Conservation (phyloP, 192 early-diverging fungal species). For the Diversispora epigaea region DNA sequence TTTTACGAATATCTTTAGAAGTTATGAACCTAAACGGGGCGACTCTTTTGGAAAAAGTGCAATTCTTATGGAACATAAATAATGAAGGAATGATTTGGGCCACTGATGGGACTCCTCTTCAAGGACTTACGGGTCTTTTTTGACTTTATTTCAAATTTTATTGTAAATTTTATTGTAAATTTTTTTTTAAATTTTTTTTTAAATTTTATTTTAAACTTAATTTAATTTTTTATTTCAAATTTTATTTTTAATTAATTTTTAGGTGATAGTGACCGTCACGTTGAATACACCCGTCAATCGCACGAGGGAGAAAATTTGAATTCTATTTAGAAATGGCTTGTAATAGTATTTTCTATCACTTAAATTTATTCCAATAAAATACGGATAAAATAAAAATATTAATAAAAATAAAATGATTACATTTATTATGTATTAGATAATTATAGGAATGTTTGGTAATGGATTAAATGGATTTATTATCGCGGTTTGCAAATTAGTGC, state of each 20-base stretch:
- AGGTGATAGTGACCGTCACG: constrained; percentile 51
- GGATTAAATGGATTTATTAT: constrained; percentile 63
- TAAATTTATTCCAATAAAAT: neutral
- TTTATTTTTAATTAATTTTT: neutral
- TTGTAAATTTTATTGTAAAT: too few species aligned
- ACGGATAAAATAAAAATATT: too few species aligned
- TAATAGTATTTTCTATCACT: constrained; percentile 58
- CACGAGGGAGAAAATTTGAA: constrained; percentile 59
- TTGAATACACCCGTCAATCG: constrained; percentile 46
- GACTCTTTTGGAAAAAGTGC: constrained; percentile 77
- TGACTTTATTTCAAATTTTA: too few species aligned
- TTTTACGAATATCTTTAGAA: constrained; percentile 64
- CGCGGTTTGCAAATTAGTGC: too few species aligned
- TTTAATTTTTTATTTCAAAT: too few species aligned
- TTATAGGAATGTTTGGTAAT: constrained; percentile 73
- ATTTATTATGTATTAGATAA: too few species aligned
- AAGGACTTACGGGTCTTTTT: constrained; percentile 94
- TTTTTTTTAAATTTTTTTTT: neutral
- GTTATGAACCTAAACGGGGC: constrained; percentile 70
- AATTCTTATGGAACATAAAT: too few species aligned
- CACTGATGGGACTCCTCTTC: constrained; percentile 82
- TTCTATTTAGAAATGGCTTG: constrained; percentile 90
- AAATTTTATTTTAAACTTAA: neutral
- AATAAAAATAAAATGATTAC: too few species aligned
- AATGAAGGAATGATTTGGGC: too few species aligned